A percentile compares a stretch with the other conserved stretches of the same genome.
Conservation (phyloP, 2,329 filamentous ascomycete species). For the Colletotrichum somersetense region DNA sequence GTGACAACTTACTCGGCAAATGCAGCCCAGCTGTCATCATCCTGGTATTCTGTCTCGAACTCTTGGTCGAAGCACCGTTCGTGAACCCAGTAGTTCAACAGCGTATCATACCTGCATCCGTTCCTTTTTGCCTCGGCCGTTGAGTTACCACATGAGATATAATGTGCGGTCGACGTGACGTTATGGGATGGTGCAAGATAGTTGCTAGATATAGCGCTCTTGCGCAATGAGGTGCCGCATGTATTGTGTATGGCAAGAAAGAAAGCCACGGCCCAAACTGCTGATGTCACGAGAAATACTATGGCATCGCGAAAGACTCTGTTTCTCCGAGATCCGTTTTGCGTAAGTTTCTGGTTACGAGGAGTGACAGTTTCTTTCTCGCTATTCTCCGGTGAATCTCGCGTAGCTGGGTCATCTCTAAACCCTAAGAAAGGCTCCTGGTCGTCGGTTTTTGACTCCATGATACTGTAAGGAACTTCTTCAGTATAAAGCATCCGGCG, state of each 20-base stretch:
- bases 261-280: slow-evolving; percentile 43
- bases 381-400: background rate
- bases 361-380: background rate
- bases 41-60: slow-evolving; percentile 46
- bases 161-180: slow-evolving; percentile 42
- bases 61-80: slow-evolving; percentile 44
- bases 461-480: background rate
- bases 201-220: background rate
- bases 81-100: slow-evolving; percentile 47
- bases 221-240: background rate
- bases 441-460: slow-evolving; percentile 27
- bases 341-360: background rate
- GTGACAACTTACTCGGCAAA: slow-evolving; percentile 27
- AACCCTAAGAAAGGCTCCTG: slow-evolving; percentile 35
- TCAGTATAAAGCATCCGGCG: background rate
- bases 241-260: slow-evolving; percentile 27
- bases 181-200: slow-evolving; percentile 36
- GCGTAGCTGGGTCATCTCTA: slow-evolving; percentile 10
- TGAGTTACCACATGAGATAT: slow-evolving; percentile 44
- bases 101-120: slow-evolving; percentile 45
- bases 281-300: slow-evolving; percentile 40
- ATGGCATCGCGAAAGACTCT: slow-evolving; percentile 12
- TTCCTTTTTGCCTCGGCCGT: slow-evolving; percentile 38
- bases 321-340: slow-evolving; percentile 6
- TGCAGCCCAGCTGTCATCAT: slow-evolving; percentile 45